These are phyloP conservation scores for Aspergillus nidulans DNA, from an alignment of 495 filamentous ascomycete species.

Conservation along the genomic window DNA sequence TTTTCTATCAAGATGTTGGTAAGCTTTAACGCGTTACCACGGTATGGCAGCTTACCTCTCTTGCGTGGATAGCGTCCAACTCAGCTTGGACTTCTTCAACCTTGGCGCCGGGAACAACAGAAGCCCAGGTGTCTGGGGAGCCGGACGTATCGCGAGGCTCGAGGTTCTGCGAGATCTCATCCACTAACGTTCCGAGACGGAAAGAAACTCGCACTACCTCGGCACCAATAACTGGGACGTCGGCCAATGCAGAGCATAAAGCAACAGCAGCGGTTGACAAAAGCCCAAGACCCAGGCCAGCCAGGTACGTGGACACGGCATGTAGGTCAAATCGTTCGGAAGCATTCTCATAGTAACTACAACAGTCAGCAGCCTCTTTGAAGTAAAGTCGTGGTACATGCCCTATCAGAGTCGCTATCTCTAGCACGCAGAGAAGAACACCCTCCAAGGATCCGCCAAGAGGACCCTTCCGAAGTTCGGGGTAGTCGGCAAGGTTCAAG, in stretches of 20 bases:
- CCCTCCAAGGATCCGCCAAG: slow-evolving; percentile 35
- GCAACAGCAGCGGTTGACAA: slow-evolving; percentile 30
- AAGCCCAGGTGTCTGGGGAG: slow-evolving; percentile 31
- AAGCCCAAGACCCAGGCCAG: slow-evolving; percentile 33
- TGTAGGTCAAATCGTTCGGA: slow-evolving; percentile 1
- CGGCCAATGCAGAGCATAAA: slow-evolving; percentile 19
- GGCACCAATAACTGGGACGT: slow-evolving; percentile 22
- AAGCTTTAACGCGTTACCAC: not conserved
- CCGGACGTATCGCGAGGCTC: slow-evolving; percentile 4
- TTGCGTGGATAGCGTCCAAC: slow-evolving; percentile 25
- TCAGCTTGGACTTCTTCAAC: slow-evolving; percentile 27
- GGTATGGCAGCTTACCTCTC: not conserved
- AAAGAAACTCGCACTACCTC: slow-evolving; percentile 31
- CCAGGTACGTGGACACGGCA: not conserved
- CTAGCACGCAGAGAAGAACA: slow-evolving; percentile 25
- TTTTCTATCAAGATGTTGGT: not conserved
- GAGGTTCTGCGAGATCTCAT: slow-evolving; percentile 25
- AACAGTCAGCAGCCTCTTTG: not conserved
- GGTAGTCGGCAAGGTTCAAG: slow-evolving; percentile 25
- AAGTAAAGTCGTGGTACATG: slow-evolving; percentile 4
- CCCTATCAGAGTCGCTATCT: slow-evolving; percentile 37
- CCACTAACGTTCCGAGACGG: slow-evolving; percentile 26
- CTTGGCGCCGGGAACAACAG: slow-evolving; percentile 25
- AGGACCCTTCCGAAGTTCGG: slow-evolving; percentile 29
- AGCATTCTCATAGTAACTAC: slow-evolving; percentile 9